A percentile compares a stretch with the other conserved stretches of the same genome.
phyloP scores from a whole-genome alignment of 2,329 filamentous ascomycete species.

The Pseudogymnoascus pannorum region DNA sequence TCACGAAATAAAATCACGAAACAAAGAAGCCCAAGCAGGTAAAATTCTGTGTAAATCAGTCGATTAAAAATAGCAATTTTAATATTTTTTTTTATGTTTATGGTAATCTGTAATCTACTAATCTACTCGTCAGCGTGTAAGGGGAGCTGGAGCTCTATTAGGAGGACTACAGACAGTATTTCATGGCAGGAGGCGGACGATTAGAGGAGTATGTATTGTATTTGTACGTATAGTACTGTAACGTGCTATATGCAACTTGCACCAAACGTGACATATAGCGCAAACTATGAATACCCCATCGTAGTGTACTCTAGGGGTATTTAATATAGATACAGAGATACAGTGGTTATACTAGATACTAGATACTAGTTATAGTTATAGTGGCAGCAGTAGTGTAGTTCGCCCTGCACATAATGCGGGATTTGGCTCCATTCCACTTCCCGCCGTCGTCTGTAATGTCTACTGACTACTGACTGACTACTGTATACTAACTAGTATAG shows the following conservation, averaged over 20 bases:
- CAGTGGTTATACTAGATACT: too few relatives aligned
- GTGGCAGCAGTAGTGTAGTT: neutral
- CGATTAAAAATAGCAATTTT: neutral
- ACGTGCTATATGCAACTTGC: neutral
- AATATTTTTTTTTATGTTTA: neutral
- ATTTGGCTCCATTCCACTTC: neutral
- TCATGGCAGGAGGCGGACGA: neutral
- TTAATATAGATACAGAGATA: too few relatives aligned
- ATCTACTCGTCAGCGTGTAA: neutral
- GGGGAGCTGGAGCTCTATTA: neutral
- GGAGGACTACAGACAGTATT: too few relatives aligned
- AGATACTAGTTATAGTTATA: neutral
- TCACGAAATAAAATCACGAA: conserved; percentile 3
- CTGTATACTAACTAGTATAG: neutral
- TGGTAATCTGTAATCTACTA: neutral
- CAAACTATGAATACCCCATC: neutral
- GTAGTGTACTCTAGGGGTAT: neutral
- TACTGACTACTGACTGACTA: neutral
- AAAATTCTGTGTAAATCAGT: neutral
- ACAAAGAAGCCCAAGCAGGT: neutral
- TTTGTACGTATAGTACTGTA: too few relatives aligned
- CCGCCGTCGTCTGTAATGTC: neutral
- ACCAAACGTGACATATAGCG: neutral
- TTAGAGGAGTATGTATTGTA: too few relatives aligned
- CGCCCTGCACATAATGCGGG: neutral